Evolutionary conservation across 495 filamentous ascomycete genomes (phyloP).

Genomic region (Aspergillus indologenus): DNA sequence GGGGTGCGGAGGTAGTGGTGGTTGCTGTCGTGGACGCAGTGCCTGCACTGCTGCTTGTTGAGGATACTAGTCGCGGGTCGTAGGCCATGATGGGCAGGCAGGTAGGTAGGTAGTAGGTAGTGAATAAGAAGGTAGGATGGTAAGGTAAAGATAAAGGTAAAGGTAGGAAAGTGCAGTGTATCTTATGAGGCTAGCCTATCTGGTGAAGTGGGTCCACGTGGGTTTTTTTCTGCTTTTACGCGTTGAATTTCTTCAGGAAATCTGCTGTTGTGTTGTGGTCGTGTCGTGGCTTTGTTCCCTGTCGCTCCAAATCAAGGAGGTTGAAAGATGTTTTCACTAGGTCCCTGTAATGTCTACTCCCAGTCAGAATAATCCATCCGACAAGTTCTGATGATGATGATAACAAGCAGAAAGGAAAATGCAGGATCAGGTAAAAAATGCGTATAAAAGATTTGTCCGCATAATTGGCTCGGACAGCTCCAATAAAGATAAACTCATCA

Average conservation of each 20-base stretch:
- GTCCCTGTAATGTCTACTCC: constrained; percentile 33
- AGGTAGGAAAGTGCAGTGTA: not conserved
- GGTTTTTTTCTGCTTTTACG: not conserved
- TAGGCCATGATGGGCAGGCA: constrained; percentile 43
- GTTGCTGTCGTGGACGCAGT: constrained; percentile 42
- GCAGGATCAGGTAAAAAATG: constrained; percentile 42
- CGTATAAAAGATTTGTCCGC: constrained; percentile 50
- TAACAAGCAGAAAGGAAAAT: constrained; percentile 9
- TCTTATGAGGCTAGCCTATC: not conserved
- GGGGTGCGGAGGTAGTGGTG: too few relatives aligned
- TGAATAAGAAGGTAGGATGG: constrained; percentile 4
- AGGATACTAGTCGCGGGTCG: constrained; percentile 50
- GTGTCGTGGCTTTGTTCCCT: constrained; percentile 9
- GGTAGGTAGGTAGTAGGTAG: constrained; percentile 11
- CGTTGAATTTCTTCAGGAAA: not conserved
- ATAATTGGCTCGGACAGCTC: constrained; percentile 88
- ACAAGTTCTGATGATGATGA: constrained; percentile 1
- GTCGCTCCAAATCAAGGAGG: constrained; percentile 32
- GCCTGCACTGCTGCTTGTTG: constrained; percentile 28
- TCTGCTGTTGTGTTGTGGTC: not conserved
- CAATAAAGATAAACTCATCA: constrained; percentile 71
- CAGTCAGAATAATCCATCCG: constrained; percentile 23
- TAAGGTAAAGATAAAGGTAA: constrained; percentile 14
- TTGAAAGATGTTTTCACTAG: constrained; percentile 40
- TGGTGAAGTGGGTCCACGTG: not conserved